Evolutionary conservation across 2,329 filamentous ascomycete species (phyloP), one percentile per base, ranked within the genome.

Genomic region (Trichoderma aggressivum): DNA sequence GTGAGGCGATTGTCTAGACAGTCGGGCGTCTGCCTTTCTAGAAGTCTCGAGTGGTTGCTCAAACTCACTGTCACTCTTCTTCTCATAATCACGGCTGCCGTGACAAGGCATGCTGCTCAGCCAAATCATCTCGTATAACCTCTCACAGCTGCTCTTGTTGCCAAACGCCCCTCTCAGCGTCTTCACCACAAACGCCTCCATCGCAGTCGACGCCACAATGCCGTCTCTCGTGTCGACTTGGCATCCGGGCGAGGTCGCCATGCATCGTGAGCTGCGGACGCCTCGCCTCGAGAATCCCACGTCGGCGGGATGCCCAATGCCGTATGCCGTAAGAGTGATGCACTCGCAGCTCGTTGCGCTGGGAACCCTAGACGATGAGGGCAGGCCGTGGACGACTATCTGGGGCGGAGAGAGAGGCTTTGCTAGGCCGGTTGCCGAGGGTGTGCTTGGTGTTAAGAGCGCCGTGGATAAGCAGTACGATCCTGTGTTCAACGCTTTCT

Each of bases 361-460:
- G 21, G 93, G 93, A 1, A 88, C 92, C 0, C 81, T 94, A 1
- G 93, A 96, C 76, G 79, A 81, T 3, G 76, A 89, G 24, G 86
- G 86, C 2, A 83, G 88, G 24, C 92, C 92, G 1, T 97, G 93
- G 93, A 91, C 91, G 18, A 91, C 91, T 0, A 73, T 97, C 8
- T 92, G 91, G 89, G 92, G 92, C n/a, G 93, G 93, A 18, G 84
- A 90, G 71, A 80, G 86, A 1, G 92, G 91, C 0, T 92, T 95
- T 74, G 88, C 89, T 0, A 84, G 86, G 61, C 86, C 88, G 0
- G 81, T 94, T 0, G 89, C 88, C 2, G 83, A 87, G 53, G 86
- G 84, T 1, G 84, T 93, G 11, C 83, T 97, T 4, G 92, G 89
- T 1, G 82, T 94, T 1, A 85, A 86, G 58, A 87, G 87, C 5